These are phyloP conservation scores for Lojkania enalia DNA, from an alignment of 2,329 filamentous ascomycete species.

Conservation along the genomic window DNA sequence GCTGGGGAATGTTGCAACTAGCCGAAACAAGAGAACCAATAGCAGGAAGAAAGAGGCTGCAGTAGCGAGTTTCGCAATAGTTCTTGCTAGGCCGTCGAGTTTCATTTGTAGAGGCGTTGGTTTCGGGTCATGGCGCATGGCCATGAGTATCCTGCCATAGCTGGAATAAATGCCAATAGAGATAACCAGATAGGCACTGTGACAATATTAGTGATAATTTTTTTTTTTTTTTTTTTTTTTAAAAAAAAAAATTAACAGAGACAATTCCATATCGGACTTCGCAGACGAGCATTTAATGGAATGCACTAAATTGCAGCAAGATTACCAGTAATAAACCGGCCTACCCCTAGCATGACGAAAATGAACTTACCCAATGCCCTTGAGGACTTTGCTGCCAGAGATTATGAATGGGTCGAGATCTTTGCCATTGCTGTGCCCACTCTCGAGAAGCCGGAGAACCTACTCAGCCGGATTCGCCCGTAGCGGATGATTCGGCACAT, in stretches of 20 bases:
- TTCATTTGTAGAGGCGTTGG: conserved; percentile 59
- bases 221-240: no score
- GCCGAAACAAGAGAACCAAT: conserved; percentile 43
- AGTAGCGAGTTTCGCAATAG: conserved; percentile 55
- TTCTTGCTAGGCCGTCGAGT: conserved; percentile 55
- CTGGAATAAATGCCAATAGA: conserved; percentile 58
- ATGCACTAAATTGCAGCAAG: no score
- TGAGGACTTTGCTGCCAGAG: conserved; percentile 55
- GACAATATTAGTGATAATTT: no score
- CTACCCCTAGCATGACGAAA: no score
- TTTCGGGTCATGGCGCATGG: conserved; percentile 56
- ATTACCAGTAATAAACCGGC: no score
- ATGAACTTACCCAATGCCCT: conserved; percentile 51
- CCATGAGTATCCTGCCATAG: conserved; percentile 60
- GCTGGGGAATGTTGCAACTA: conserved; percentile 36
- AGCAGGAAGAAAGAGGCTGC: conserved; percentile 43
- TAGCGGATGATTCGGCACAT: conserved; percentile 72
- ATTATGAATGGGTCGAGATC: conserved; percentile 67
- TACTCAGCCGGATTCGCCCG: conserved; percentile 69
- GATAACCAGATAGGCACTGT: conserved; percentile 49
- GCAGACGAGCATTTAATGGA: no score
- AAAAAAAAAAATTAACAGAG: no score
- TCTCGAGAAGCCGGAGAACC: conserved; percentile 58
- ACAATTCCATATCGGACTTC: no score
- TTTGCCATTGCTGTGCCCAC: conserved; percentile 53